Percentiles rank a stretch among this genome's conserved stretches.
Evolutionary conservation across 208 protist genomes (phyloP).

Genomic region (Wallacemonas sp.): DNA sequence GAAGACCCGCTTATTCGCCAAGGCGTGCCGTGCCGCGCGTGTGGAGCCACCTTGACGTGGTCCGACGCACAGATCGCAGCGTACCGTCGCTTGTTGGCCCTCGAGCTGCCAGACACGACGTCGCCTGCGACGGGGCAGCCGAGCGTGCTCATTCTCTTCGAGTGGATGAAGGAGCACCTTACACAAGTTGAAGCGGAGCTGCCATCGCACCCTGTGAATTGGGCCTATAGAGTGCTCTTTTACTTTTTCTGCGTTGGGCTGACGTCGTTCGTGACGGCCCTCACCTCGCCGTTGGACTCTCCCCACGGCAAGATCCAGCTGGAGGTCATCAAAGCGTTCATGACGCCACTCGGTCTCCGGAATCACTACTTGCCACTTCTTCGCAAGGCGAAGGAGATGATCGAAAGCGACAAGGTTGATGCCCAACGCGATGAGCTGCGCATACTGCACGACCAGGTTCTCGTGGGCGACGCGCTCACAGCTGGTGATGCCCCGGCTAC

Average conservation of each 20-base stretch:
- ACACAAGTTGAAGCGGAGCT: slow-evolving; percentile 17
- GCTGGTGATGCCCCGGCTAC: slow-evolving; percentile 6
- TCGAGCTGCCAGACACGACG: slow-evolving; percentile 35
- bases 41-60: slow-evolving; percentile 27
- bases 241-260: slow-evolving; percentile 67
- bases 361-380: slow-evolving; percentile 22
- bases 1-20: slow-evolving; percentile 28
- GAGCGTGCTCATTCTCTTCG: slow-evolving; percentile 16
- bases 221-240: slow-evolving; percentile 70
- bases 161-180: slow-evolving; percentile 47
- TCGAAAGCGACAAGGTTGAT: background rate
- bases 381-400: background rate
- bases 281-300: slow-evolving; percentile 12
- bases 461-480: slow-evolving; percentile 4
- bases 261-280: slow-evolving; percentile 26
- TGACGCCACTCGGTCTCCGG: slow-evolving; percentile 23
- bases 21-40: slow-evolving; percentile 29
- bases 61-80: slow-evolving; percentile 19
- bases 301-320: background rate
- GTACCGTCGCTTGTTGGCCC: slow-evolving; percentile 22
- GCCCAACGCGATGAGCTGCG: background rate
- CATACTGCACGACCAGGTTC: background rate
- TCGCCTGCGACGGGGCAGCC: slow-evolving; percentile 16
- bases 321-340: slow-evolving; percentile 21
- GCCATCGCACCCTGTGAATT: slow-evolving; percentile 56